A percentile compares a stretch with the other conserved stretches of the same genome.
phyloP scores from a whole-genome alignment of 768 basidiomycete genomes.

The Clathrus columnatus region DNA sequence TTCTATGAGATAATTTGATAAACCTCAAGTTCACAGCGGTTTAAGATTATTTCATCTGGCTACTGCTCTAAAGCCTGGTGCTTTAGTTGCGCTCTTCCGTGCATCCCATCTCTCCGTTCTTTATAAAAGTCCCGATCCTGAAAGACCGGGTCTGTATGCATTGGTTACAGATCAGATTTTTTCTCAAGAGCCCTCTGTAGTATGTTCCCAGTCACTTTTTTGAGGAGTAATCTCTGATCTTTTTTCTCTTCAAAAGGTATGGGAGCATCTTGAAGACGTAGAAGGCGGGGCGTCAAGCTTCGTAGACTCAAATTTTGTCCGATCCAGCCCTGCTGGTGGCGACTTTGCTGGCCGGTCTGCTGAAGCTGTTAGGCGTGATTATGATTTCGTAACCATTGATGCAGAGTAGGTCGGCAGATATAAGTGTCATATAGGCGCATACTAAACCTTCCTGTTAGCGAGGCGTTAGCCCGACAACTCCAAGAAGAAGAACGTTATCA shows the following conservation, averaged over 20 bases:
- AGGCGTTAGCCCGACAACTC: constrained; percentile 61
- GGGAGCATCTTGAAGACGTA: constrained; percentile 86
- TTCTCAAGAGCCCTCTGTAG: constrained; percentile 62
- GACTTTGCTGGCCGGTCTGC: constrained; percentile 71
- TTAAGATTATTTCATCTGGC: constrained; percentile 61
- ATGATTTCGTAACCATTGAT: constrained; percentile 15
- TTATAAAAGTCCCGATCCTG: constrained; percentile 43
- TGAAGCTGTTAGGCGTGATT: constrained; percentile 23
- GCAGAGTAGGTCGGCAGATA: constrained; percentile 45
- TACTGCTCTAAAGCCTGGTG: constrained; percentile 33
- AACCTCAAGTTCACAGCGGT: background rate
- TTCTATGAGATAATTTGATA: background rate
- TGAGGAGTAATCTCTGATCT: background rate
- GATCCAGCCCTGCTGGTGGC: constrained; percentile 62
- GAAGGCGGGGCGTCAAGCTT: constrained; percentile 74
- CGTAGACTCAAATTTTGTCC: constrained; percentile 62
- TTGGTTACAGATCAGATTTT: constrained; percentile 85
- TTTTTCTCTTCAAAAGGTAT: constrained; percentile 22
- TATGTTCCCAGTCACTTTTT: constrained; percentile 21
- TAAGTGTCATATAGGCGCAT: background rate
- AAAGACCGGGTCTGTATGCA: constrained; percentile 48
- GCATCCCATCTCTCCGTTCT: constrained; percentile 86
- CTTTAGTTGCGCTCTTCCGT: constrained; percentile 83
- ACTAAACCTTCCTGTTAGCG: constrained; percentile 29
- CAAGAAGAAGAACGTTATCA: constrained; percentile 71